Conservation (phyloP, 2,329 filamentous ascomycete species). For the Diatrype stigma region DNA sequence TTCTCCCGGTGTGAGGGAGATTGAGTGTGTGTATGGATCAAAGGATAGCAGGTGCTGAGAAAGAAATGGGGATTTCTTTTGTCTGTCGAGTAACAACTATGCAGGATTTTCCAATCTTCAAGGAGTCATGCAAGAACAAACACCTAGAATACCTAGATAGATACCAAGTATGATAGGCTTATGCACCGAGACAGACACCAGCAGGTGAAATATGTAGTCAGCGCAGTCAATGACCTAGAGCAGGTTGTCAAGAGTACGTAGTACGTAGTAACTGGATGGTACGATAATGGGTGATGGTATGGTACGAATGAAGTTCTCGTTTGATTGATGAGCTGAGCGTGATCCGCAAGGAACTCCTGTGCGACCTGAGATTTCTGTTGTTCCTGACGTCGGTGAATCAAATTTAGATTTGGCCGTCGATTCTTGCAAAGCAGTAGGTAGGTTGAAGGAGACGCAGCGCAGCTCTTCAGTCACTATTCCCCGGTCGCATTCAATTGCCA, state of each 20-base stretch:
- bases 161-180: too few relatives aligned
- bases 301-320: background rate
- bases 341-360: background rate
- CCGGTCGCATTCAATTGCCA: background rate
- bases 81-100: background rate
- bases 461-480: background rate
- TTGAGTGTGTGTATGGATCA: background rate
- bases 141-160: background rate
- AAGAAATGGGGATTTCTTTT: background rate
- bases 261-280: background rate
- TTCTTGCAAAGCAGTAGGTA: background rate
- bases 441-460: background rate
- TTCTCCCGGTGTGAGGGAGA: background rate
- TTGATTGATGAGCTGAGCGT: background rate
- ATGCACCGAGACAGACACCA: background rate
- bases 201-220: background rate
- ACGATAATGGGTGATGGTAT: background rate
- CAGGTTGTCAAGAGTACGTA: background rate
- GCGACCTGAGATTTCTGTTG: background rate
- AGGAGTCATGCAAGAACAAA: background rate
- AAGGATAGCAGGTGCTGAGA: background rate
- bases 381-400: background rate
- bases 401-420: background rate
- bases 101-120: background rate
- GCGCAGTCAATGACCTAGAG: background rate